Percentiles rank a stretch among this genome's conserved stretches.
phyloP scores from a whole-genome alignment of 2,329 filamentous ascomycete species.

The Exophiala sideris region DNA sequence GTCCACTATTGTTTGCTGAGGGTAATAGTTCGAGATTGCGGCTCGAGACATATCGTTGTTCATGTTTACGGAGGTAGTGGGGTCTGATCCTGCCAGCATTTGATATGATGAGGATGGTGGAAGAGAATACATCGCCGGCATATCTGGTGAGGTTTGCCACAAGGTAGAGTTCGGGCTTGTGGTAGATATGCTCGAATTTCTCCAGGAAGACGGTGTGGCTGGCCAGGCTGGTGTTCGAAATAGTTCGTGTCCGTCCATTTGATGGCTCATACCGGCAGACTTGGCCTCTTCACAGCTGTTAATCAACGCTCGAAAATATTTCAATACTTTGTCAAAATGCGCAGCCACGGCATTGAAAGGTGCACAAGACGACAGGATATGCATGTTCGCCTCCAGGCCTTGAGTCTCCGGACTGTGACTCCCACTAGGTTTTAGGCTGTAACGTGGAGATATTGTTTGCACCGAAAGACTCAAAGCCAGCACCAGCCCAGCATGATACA shows the following conservation, averaged over 20 bases:
- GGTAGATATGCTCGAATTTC: neutral
- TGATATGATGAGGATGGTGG: neutral
- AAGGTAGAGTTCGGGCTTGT: neutral
- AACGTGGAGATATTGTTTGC: neutral
- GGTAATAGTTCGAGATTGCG: neutral
- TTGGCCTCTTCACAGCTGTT: neutral
- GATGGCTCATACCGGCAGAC: neutral
- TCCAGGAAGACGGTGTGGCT: neutral
- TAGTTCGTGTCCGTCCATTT: neutral
- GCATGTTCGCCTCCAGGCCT: neutral
- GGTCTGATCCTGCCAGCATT: neutral
- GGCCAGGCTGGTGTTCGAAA: neutral
- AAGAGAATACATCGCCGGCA: neutral
- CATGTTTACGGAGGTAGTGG: neutral
- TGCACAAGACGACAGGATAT: neutral
- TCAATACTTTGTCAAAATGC: neutral
- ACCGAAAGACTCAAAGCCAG: slow-evolving; percentile 3
- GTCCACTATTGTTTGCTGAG: neutral
- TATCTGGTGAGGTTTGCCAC: neutral
- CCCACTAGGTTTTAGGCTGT: neutral
- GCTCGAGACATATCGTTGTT: neutral
- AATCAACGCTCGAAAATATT: neutral
- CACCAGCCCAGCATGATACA: slow-evolving; percentile 2
- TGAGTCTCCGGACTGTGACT: neutral
- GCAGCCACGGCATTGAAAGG: neutral